A percentile compares a stretch with the other conserved stretches of the same genome.
Evolutionary conservation across 1,139 yeast species (phyloP).

Genomic region (Martiniozyma asiatica): DNA sequence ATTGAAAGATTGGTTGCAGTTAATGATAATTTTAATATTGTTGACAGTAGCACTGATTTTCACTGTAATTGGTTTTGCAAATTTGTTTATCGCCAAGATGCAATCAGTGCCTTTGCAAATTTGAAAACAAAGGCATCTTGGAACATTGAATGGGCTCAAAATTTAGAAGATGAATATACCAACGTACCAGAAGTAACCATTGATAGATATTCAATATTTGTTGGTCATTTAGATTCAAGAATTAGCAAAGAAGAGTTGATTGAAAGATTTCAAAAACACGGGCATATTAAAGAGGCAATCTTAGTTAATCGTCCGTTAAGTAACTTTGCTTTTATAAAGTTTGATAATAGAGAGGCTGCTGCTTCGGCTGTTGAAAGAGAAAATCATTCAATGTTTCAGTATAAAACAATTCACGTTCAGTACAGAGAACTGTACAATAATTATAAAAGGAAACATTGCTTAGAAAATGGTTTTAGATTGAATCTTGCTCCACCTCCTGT

Average conservation of each 20-base stretch:
- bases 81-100: slow-evolving; percentile 81
- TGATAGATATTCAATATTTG: slow-evolving; percentile 63
- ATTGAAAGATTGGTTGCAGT: slow-evolving; percentile 55
- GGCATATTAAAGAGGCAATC: slow-evolving; percentile 40
- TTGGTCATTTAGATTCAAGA: slow-evolving; percentile 54
- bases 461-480: slow-evolving; percentile 27
- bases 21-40: slow-evolving; percentile 23
- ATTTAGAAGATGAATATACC: slow-evolving; percentile 37
- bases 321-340: slow-evolving; percentile 65
- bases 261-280: slow-evolving; percentile 56
- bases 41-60: slow-evolving; percentile 9
- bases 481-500: slow-evolving; percentile 69
- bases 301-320: slow-evolving; percentile 40
- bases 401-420: slow-evolving; percentile 73
- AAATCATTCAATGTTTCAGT: slow-evolving; percentile 63
- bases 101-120: slow-evolving; percentile 73
- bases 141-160: slow-evolving; percentile 78
- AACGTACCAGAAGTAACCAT: slow-evolving; percentile 30
- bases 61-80: slow-evolving; percentile 63
- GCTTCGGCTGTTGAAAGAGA: slow-evolving; percentile 75
- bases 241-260: slow-evolving; percentile 44
- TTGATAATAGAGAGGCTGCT: slow-evolving; percentile 54
- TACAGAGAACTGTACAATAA: slow-evolving; percentile 50
- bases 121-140: slow-evolving; percentile 41
- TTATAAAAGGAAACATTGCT: slow-evolving; percentile 17